These are phyloP conservation scores for Boletus vermiculosoides DNA, from an alignment of 768 basidiomycete species.

Conservation along the genomic window DNA sequence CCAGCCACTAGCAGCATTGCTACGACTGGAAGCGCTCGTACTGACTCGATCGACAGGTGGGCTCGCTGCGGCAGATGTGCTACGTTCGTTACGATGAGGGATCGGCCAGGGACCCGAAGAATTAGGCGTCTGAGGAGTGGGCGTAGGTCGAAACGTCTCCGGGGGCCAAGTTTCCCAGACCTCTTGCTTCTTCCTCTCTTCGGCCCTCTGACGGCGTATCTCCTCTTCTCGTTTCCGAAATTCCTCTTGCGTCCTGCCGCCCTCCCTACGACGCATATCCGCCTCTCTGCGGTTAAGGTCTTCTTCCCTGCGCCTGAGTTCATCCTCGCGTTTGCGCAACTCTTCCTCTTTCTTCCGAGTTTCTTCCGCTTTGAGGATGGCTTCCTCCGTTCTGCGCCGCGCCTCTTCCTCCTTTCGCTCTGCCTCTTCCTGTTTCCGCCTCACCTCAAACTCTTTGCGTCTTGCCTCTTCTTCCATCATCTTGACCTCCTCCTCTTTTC, in stretches of 20 bases:
- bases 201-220: constrained; percentile 29
- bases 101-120: constrained; percentile 33
- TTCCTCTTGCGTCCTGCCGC: constrained; percentile 27
- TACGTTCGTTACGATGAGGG: constrained; percentile 33
- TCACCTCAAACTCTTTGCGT: constrained; percentile 31
- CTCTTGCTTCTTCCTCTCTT: constrained; percentile 32
- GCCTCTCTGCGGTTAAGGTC: constrained; percentile 31
- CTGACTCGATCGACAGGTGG: constrained; percentile 33
- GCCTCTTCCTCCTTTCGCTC: constrained; percentile 33
- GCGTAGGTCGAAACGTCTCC: constrained; percentile 23
- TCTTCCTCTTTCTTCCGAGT: constrained; percentile 28
- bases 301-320: constrained; percentile 32
- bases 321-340: constrained; percentile 27
- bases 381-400: constrained; percentile 27
- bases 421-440: constrained; percentile 30
- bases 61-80: constrained; percentile 33
- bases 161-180: constrained; percentile 31
- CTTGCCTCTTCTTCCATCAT: constrained; percentile 24
- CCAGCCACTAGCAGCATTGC: constrained; percentile 29
- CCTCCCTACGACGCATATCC: constrained; percentile 32
- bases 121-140: constrained; percentile 29
- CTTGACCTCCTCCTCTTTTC: constrained; percentile 29
- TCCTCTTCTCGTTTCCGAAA: constrained; percentile 34
- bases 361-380: constrained; percentile 22
- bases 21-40: constrained; percentile 27